Evolutionary conservation across 345 rosid genomes (phyloP).

Genomic region (Rhizophora apiculata): DNA sequence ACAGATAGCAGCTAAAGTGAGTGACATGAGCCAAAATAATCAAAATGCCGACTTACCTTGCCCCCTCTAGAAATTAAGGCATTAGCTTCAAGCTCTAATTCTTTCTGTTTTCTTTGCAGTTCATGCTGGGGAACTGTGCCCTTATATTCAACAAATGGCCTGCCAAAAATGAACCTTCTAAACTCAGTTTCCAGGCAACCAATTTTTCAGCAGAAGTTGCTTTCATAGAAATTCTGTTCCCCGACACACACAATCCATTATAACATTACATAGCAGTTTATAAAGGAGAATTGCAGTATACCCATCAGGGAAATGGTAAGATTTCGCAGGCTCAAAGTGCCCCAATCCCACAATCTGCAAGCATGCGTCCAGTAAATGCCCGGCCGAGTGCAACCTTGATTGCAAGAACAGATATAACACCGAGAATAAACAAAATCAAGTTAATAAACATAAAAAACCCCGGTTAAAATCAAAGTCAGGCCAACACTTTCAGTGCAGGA

Average conservation of each 20-base stretch:
- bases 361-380: constrained; percentile 73
- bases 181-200: background rate
- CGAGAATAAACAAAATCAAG: background rate
- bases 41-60: constrained; percentile 35
- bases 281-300: constrained; percentile 21
- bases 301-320: constrained; percentile 88
- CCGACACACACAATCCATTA: background rate
- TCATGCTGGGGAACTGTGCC: constrained; percentile 55
- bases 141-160: constrained; percentile 84
- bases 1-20: background rate
- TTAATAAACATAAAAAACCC: background rate
- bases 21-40: background rate
- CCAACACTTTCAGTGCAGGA: background rate
- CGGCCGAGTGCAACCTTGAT: constrained; percentile 80
- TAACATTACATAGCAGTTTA: background rate
- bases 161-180: constrained; percentile 22
- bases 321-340: constrained; percentile 72
- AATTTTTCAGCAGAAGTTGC: background rate
- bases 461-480: background rate
- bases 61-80: constrained; percentile 65
- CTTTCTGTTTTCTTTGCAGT: constrained; percentile 51
- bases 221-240: background rate
- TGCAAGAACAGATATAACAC: background rate
- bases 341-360: constrained; percentile 61
- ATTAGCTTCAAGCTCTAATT: constrained; percentile 63